Conservation (phyloP, 306 rosid species). For the Styphnolobium japonicum region DNA sequence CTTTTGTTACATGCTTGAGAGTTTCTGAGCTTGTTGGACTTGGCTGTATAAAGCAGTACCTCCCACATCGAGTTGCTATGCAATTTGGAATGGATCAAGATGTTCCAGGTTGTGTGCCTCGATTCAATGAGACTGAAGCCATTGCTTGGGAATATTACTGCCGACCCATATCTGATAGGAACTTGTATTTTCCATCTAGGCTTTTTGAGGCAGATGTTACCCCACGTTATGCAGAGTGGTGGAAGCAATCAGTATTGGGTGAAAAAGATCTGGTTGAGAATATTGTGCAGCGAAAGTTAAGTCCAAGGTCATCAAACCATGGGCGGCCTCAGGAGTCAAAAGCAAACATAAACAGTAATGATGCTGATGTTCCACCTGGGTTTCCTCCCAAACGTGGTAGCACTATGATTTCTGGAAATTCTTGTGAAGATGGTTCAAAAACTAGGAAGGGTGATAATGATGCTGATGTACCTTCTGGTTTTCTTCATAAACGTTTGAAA, state of each 20-base stretch:
- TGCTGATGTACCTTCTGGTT: background rate
- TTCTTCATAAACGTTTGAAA: background rate
- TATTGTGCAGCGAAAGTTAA: background rate
- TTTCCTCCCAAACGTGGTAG: background rate
- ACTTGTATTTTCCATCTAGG: conserved; percentile 36
- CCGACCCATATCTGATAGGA: background rate
- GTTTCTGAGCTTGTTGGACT: conserved; percentile 47
- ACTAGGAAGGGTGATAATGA: background rate
- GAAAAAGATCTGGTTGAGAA: background rate
- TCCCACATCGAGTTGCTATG: conserved; percentile 57
- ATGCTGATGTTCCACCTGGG: background rate
- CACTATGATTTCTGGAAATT: background rate
- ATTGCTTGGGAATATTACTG: conserved; percentile 38
- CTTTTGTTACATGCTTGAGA: conserved; percentile 41
- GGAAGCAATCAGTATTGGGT: background rate
- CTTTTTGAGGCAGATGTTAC: conserved; percentile 38
- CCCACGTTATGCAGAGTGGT: conserved; percentile 19
- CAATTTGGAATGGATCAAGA: conserved; percentile 72
- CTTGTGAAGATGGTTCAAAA: background rate
- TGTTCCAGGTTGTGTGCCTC: conserved; percentile 25
- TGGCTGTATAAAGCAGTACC: conserved; percentile 28
- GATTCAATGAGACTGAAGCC: background rate
- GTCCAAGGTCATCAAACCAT: background rate
- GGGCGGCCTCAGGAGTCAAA: too few relatives aligned
- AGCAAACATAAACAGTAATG: background rate